Base-by-base conservation (phyloP, 1,284 basidiomycete genomes). In the Microbotryum intermedium region DNA sequence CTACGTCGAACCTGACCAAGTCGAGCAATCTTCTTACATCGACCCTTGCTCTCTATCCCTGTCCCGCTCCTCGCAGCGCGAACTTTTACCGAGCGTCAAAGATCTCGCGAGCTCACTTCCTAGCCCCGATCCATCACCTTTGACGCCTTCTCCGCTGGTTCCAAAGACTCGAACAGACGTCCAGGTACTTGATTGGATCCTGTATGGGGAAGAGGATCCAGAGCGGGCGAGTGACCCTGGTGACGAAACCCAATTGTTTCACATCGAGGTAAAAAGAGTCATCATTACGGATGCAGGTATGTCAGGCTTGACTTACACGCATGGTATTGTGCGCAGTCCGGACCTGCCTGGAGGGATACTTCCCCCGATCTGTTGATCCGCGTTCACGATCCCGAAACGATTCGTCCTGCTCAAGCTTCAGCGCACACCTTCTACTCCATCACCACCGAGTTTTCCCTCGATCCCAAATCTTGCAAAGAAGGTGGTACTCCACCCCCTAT, bases 371-470 rank as follows among this genome's bases (percentile, higher is more conserved):
- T 90, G 75, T 79, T 79, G 48, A 81, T 90, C 25, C 77, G 87
- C 26, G 84, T 91, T 0, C 88, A 90, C 72, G 86, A 84, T 1
- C 88, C 88, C 0, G 82, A 83, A 29, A 88, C 87, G 70, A 78
- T 82, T 8, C 77, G 18, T 39, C 34, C 34, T 84, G 0, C 76
- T 80, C 16, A 77, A 87, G 30, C 81, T 84, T 11, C 84, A 7
- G 81, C 86, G 52, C 90, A 84, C 71, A 89, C 84, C 0, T 72
- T 87, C 56, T 91, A 88, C 73, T 81, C 75, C 58, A 80, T 91
- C 60, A 53, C 59, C 11, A 61, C 65, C 13, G 23, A 30, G n/a
- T 66, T 66, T 43, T 2, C 46, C 0, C 3, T 44, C 21, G 25
- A 39, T 3, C 16, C 25, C 6, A 2, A 39, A 11, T 39, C 34